Percentiles rank a stretch among this genome's conserved stretches.
These are phyloP conservation scores for Paraphaeosphaeria minitans DNA, from an alignment of 2,329 filamentous ascomycete species.

Conservation along the genomic window DNA sequence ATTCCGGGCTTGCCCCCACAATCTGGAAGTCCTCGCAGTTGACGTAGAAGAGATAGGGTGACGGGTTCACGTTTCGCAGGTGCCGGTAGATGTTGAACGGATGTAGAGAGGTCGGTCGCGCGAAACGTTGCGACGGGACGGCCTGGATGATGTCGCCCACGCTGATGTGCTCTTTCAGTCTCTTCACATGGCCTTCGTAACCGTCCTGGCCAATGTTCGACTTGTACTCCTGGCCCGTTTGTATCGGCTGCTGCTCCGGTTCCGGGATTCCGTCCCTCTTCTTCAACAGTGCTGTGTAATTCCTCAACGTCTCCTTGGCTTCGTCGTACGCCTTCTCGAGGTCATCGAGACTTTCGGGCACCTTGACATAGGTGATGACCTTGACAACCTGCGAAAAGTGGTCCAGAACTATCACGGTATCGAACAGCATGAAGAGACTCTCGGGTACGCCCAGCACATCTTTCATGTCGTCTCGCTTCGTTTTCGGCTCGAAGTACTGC, in stretches of 20 bases:
- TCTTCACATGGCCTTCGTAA: conserved; percentile 87
- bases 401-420: conserved; percentile 93
- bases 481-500: conserved; percentile 96
- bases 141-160: conserved; percentile 96
- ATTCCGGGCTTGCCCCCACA: conserved; percentile 90
- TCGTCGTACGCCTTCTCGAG: conserved; percentile 73
- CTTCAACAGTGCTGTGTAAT: conserved; percentile 73
- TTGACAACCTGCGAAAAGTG: conserved; percentile 93
- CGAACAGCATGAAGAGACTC: conserved; percentile 95
- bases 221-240: conserved; percentile 75
- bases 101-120: conserved; percentile 85
- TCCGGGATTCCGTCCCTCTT: conserved; percentile 73
- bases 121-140: conserved; percentile 91
- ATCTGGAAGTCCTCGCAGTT: conserved; percentile 93
- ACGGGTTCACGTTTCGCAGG: conserved; percentile 95
- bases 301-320: conserved; percentile 67
- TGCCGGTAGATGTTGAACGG: conserved; percentile 98
- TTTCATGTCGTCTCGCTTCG: conserved; percentile 81
- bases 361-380: conserved; percentile 85
- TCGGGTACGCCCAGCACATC: conserved; percentile 90
- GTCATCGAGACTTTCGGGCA: conserved; percentile 59
- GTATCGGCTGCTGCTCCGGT: conserved; percentile 75
- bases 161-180: conserved; percentile 87
- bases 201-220: conserved; percentile 90
- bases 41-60: conserved; percentile 96